Base-by-base conservation (phyloP, 805 yeast genomes). In the Kuraishia cidri region DNA sequence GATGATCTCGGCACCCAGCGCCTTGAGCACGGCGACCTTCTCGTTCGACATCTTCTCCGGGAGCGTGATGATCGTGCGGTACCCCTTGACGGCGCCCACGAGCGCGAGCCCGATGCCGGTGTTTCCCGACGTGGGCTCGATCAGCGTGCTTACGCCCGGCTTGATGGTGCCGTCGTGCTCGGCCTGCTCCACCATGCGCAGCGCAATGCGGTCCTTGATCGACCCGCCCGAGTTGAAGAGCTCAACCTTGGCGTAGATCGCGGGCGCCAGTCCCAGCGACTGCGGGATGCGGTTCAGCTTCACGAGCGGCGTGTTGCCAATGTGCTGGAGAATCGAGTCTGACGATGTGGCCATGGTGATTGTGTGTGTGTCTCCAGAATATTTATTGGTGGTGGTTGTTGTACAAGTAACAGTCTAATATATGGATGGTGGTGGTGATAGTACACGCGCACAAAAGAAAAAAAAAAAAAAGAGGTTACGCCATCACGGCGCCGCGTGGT, bases 1-100 rank as follows among this genome's bases (percentile, higher is more conserved):
- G 44, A 84, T 79, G 52, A 84, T 84, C 56, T 84, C 94, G 21
- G 95, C 94, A 37, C 95, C 95, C 38, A 84, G 66, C 5, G 94
- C 94, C 58, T 83, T 83, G 54, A 84, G 69, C 5, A 85, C 94
- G 31, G 88, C 75, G 20, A 84, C 94, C 54, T 84, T 84, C 52
- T 84, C 95, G 56, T 84, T 84, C 27, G 90, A 80, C 95, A 84
- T 84, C 62, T 84, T 84, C 63, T 84, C 94, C 12, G 95, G 95
- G 43, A 84, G 67, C 4, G 94, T 84, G 54, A 84, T 84, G 49
- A 84, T 84, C 32, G 90, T 81, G 56, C 90, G 67, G 62, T 84
- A 84, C 31, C 94, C 94, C 50, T 73, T 77, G 27, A 85, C 84
- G 26, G 94, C 94, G 46, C 92, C 95, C 13, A 82, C 75, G 18